phyloP scores from a whole-genome alignment of 2,329 filamentous ascomycete species.

The Sporothrix euskadiensis region DNA sequence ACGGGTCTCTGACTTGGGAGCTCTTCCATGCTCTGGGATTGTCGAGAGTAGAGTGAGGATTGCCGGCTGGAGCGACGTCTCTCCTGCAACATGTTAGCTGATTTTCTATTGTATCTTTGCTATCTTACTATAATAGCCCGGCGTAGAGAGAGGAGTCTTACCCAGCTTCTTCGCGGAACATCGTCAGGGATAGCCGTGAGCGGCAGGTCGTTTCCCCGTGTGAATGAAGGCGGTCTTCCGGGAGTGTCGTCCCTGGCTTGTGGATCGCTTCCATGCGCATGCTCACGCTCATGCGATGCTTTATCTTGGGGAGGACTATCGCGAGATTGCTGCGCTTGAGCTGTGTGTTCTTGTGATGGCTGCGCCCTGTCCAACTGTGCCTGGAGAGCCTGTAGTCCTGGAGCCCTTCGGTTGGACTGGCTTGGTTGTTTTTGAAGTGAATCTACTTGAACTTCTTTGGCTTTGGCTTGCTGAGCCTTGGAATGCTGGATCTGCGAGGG shows the following conservation, averaged over 20 bases:
- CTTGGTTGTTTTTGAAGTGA: not conserved
- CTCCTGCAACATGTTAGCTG: not conserved
- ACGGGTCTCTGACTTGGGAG: not conserved
- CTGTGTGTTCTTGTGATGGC: not conserved
- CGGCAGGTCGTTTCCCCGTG: not conserved
- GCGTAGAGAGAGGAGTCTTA: not conserved
- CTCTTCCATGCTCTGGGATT: not conserved
- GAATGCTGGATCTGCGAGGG: not conserved
- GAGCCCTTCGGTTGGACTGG: not conserved
- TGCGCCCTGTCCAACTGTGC: not conserved
- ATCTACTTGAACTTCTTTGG: not conserved
- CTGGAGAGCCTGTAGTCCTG: not conserved
- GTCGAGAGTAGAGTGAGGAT: not conserved
- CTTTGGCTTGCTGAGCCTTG: not conserved
- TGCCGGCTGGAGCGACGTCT: not conserved
- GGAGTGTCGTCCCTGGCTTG: not conserved
- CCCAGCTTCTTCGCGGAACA: constrained; percentile 5
- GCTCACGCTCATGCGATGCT: not conserved
- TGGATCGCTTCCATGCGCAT: not conserved
- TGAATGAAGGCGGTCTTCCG: not conserved
- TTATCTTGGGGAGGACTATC: not conserved
- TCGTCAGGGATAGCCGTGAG: not conserved
- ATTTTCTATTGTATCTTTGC: not conserved
- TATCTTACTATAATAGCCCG: not conserved
- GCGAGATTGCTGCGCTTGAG: not conserved